Base-by-base conservation (phyloP, 345 rosid genomes). In the Erysimum cheiranthoides region DNA sequence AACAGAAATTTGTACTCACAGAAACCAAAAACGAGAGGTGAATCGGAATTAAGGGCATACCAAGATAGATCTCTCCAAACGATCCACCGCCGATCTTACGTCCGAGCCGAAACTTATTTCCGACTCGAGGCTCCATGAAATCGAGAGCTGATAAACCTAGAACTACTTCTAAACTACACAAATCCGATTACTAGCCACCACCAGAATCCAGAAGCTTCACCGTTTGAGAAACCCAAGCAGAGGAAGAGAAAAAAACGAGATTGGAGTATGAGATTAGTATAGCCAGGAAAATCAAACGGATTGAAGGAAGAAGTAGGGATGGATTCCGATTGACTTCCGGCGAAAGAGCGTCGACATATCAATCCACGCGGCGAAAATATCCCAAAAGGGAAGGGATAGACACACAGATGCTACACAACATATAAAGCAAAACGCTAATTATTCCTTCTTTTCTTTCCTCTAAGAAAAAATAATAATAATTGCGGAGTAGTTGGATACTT, bases 41-140 rank as follows among this genome's bases (percentile, higher is more conserved):
- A 69, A 32, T 58, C 27, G 28, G 61, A 68, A 49, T 38, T 12
- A 49, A 18, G 25, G 0, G 38, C 83, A 30, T 77, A 93, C 99
- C 99, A 53, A 90, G 89, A 82, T 92, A 89, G 91, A 95, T 95
- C 91, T 95, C 98, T 65, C 99, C 99, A 61, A 95, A 95, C 35
- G 99, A 95, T 79, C 99, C 99, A 79, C 98, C 82, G 27, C 98
- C 99, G 87, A 95, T 95, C 94, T 92, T 95, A 13, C 91, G 77
- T 70, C 99, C 98, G 31, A 92, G 90, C 51, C 89, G 84, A 81
- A 89, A 95, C 89, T 92, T 92, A 78, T 89, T 90, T 27, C 93
- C 98, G 17, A 95, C 90, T 45, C 89, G 83, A 2, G 93, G 93
- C 74, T 93, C 98, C 98, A 91, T 93, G 64, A 71, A 84, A 58